Evolutionary conservation across 2,329 filamentous ascomycete species (phyloP).

Genomic region (Colletotrichum sp.): DNA sequence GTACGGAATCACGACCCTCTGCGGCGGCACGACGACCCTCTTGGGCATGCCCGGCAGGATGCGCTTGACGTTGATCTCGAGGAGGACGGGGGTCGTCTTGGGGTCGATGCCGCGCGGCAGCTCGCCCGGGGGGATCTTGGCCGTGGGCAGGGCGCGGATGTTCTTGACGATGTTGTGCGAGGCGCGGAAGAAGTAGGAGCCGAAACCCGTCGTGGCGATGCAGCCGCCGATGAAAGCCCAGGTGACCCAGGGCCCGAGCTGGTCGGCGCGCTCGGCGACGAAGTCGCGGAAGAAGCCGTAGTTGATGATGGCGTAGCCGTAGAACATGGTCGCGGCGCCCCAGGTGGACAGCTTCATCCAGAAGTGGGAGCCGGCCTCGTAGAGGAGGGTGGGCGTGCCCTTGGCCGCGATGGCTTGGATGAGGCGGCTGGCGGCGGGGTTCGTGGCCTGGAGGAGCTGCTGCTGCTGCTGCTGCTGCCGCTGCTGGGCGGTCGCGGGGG

Average conservation of each 20-base stretch:
- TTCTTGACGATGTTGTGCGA: slow-evolving; percentile 62
- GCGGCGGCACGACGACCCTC: slow-evolving; percentile 43
- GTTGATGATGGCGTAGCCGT: slow-evolving; percentile 55
- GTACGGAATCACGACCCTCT: slow-evolving; percentile 39
- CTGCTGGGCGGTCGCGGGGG: neutral
- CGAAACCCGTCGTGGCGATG: slow-evolving; percentile 64
- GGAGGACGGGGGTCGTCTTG: slow-evolving; percentile 36
- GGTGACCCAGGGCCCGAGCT: slow-evolving; percentile 54
- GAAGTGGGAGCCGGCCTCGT: slow-evolving; percentile 68
- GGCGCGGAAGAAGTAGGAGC: slow-evolving; percentile 63
- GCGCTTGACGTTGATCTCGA: slow-evolving; percentile 59
- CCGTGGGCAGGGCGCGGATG: slow-evolving; percentile 59
- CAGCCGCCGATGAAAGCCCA: slow-evolving; percentile 63
- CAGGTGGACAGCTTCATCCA: slow-evolving; percentile 68
- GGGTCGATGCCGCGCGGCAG: slow-evolving; percentile 15
- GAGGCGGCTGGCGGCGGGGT: slow-evolving; percentile 39
- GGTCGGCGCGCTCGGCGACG: slow-evolving; percentile 51
- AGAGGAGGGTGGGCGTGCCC: slow-evolving; percentile 63
- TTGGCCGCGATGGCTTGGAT: slow-evolving; percentile 62
- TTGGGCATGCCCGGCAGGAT: slow-evolving; percentile 54
- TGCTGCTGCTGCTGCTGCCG: neutral
- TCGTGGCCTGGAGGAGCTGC: neutral
- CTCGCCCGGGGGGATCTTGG: slow-evolving; percentile 15
- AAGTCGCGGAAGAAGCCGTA: slow-evolving; percentile 54
- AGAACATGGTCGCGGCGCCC: slow-evolving; percentile 57